Percentiles rank a stretch among this genome's conserved stretches.
Conservation (phyloP, 1,284 basidiomycete genomes). For the Tetrapyrgos nigripes region DNA sequence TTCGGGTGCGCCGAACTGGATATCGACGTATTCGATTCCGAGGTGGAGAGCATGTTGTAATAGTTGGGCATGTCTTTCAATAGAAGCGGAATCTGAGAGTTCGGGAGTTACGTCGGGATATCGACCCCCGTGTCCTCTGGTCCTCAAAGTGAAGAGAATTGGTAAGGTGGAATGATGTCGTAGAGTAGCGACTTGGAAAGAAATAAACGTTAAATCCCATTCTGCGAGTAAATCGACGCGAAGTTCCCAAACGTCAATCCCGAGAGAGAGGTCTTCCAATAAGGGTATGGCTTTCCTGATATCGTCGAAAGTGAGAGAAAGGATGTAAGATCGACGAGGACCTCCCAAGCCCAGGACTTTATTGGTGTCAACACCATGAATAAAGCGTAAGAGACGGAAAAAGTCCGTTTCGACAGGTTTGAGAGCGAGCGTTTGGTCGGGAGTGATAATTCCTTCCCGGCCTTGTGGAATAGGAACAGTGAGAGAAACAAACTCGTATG, state of each 20-base stretch:
- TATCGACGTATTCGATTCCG: constrained; percentile 93
- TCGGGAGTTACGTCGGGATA: constrained; percentile 84
- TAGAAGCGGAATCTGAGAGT: constrained; percentile 11
- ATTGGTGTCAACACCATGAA: constrained; percentile 34
- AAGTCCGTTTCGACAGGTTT: constrained; percentile 34
- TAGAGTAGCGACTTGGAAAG: constrained; percentile 81
- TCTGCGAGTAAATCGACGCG: constrained; percentile 28
- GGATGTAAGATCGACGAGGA: constrained; percentile 30
- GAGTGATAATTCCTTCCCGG: constrained; percentile 20
- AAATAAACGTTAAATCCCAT: constrained; percentile 65
- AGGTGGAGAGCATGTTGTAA: constrained; percentile 82
- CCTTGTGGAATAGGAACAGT: constrained; percentile 23
- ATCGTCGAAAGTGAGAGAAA: constrained; percentile 31
- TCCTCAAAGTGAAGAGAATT: constrained; percentile 92
- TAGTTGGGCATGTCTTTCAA: constrained; percentile 73
- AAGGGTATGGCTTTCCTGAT: constrained; percentile 27
- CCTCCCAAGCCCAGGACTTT: constrained; percentile 20
- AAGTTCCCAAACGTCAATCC: constrained; percentile 35
- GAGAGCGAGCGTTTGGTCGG: constrained; percentile 29
- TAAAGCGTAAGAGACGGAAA: constrained; percentile 30
- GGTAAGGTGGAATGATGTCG: constrained; percentile 83
- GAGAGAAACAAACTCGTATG: constrained; percentile 32
- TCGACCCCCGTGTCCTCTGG: constrained; percentile 88
- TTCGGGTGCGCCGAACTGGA: constrained; percentile 84
- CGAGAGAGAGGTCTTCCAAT: constrained; percentile 32